Base-by-base conservation (phyloP, 192 early-diverging fungal species). In the Dissophora globulifera region DNA sequence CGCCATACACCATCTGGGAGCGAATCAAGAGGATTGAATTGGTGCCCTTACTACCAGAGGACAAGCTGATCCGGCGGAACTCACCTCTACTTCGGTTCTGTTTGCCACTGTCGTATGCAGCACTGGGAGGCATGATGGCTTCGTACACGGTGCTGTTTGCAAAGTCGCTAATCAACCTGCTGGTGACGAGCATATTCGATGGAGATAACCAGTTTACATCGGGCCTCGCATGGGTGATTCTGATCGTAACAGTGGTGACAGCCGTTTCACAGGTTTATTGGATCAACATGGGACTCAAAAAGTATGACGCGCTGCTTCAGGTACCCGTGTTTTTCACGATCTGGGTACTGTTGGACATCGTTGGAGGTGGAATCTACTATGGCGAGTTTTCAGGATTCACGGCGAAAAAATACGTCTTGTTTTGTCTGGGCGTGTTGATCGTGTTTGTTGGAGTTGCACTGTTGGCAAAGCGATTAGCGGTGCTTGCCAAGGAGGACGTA, bases 291-390 rank as follows among this genome's bases (percentile, higher is more conserved):
- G 93, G 93, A 0, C 65, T 94, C 11, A 84, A 85, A 49, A 82
- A 91, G 33, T 94, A 94, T 68, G 93, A 94, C 54, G 93, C 93
- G 0, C 52, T 94, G 53, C 81, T 94, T 5, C 93, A 94, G 57
- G 90, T 94, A 25, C 93, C 93, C 0, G 89, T 93, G 23, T 94
- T 91, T 78, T 93, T 89, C 53, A 88, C 89, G 30, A 89, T 93
- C 46, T 94, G 93, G 91, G 92, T 90, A 4, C 64, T 93, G 31
- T 85, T 94, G 70, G 93, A 94, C 69, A 91, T 94, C 55, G 82
- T 93, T 35, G 93, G 91, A 38, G 91, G 93, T 17, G 93, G 93
- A 10, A 81, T 94, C 38, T 94, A 94, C 59, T 94, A 90, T 79
- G 82, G 86, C 63, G 93, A 94, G 65, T 94, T 94, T 74, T 68